Evolutionary conservation across 805 yeast species (phyloP), one percentile per base, ranked within the genome.

Genomic region (Starmerella potacharoeniae): DNA sequence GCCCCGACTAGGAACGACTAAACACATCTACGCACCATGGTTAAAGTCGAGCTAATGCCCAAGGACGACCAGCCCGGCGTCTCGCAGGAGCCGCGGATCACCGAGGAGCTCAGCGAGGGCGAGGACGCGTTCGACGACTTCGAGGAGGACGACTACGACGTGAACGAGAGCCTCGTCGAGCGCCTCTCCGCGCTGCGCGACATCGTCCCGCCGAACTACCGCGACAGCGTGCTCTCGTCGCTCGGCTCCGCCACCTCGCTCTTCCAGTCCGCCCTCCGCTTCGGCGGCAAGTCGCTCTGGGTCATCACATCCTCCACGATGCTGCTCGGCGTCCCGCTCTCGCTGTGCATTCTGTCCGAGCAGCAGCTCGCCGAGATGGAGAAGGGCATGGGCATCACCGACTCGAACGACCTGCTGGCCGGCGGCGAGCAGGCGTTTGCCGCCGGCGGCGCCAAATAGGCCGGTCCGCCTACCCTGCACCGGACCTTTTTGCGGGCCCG

Each of bases 341-440:
- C 96, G 8, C 76, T 93, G 65, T 84, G 96, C 52, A 86, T 93
- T 64, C 77, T 93, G 34, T 82, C 89, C 58, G 97, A 91, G 75
- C 95, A 89, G 69, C 97, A 91, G 75, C 79, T 90, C 69, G 81
- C 83, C 68, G 97, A 90, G 74, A 79, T 87, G 83, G 97, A 90
- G 76, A 88, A 86, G 75, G 93, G 89, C 68, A 82, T 88, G 77
- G 60, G 61, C n/a, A 46, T 58, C 43, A 58, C 60, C 22, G 62
- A 59, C 46, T 56, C 60, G 33, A 58, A 59, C 49, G 57, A 55
- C 34, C 57, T 57, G 60, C 52, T 59, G 8, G 71, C 71, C n/a
- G 70, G 71, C 51, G 71, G 70, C 29, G 66, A 69, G 59, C 65
- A 65, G 39, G 64, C 70, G 31, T 65, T 67, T 62, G 66, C 65